Evolutionary conservation across 164 flowering plant genomes (phyloP), one percentile per base, ranked within the genome.

Genomic region (Akebia trifoliata): DNA sequence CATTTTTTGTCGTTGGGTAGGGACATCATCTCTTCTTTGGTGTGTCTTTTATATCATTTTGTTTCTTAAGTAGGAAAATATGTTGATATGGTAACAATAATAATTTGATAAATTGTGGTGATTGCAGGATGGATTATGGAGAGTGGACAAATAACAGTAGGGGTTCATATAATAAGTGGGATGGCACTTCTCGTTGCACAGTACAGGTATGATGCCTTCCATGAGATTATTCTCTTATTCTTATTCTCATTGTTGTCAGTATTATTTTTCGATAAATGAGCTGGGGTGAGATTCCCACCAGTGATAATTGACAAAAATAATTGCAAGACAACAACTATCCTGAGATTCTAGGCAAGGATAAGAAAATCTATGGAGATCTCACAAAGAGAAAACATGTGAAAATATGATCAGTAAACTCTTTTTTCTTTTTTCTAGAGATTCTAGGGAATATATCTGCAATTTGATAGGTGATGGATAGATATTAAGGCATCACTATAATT

Each of bases 1-100:
- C 91, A 25, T 80, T 93, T 69, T 93, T 90, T 71, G 94, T 90
- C 8, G 99, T 81, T 42, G 99, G 99, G 99, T 93, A 84, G 24
- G 76, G 22, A 25, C 15, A 42, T 25, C 8, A 25, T 52, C 36
- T 34, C 25, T 21, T 17, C 54, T 50, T 28, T n/a, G n/a, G n/a
- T n/a, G 3, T 63, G 2, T 66, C 6, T 10, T 17, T 51, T 11
- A 11, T n/a, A n/a, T n/a, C n/a, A n/a, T n/a, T n/a, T n/a, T n/a
- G n/a, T n/a, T n/a, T n/a, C n/a, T n/a, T n/a, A 34, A 24, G 59
- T 44, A 31, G 25, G 29, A 14, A 7, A 15, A 35, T 34, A 8
- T 25, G n/a, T 11, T 32, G 21, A n/a, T 47, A n/a, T n/a, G 29
- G 25, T 47, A 7, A 48, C 21, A 24, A 15, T 14, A 24, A 17